phyloP scores from a whole-genome alignment of 768 basidiomycete species.

The Tricholomella constricta region DNA sequence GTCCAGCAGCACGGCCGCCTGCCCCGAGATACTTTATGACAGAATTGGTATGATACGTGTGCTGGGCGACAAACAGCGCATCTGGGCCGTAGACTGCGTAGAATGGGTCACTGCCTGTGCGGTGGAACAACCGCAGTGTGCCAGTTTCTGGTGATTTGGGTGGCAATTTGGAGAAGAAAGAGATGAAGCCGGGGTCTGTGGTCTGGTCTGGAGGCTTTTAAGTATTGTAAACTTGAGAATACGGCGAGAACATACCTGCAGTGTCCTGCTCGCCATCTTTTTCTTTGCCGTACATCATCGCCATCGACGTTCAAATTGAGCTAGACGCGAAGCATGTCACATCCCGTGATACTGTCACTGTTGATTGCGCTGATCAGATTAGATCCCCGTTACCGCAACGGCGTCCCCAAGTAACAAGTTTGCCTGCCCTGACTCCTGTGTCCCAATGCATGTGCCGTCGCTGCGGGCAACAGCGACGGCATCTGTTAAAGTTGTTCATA shows the following conservation, averaged over 20 bases:
- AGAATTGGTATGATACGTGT: slow-evolving; percentile 85
- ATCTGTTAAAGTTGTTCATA: not conserved
- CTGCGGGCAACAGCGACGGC: not conserved
- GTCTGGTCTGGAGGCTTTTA: slow-evolving; percentile 47
- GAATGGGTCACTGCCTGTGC: slow-evolving; percentile 60
- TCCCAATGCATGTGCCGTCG: too few relatives aligned
- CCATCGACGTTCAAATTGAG: slow-evolving; percentile 33
- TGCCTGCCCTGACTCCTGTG: too few relatives aligned
- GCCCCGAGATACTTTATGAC: slow-evolving; percentile 90
- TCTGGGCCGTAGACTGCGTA: slow-evolving; percentile 90
- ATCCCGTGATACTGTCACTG: slow-evolving; percentile 17
- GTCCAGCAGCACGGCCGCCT: slow-evolving; percentile 54
- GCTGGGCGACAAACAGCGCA: slow-evolving; percentile 82
- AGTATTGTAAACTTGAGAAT: not conserved
- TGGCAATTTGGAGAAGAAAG: slow-evolving; percentile 64
- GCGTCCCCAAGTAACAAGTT: too few relatives aligned
- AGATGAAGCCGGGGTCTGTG: slow-evolving; percentile 78
- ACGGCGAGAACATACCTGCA: slow-evolving; percentile 10
- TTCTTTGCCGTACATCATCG: slow-evolving; percentile 67
- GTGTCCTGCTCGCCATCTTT: slow-evolving; percentile 46
- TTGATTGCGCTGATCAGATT: too few relatives aligned
- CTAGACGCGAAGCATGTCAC: slow-evolving; percentile 15
- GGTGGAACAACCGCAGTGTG: slow-evolving; percentile 85
- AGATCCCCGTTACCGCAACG: too few relatives aligned
- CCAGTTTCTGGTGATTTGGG: slow-evolving; percentile 75